Evolutionary conservation across 129 eudicot genomes (phyloP).

Genomic region (Tagetes patula): DNA sequence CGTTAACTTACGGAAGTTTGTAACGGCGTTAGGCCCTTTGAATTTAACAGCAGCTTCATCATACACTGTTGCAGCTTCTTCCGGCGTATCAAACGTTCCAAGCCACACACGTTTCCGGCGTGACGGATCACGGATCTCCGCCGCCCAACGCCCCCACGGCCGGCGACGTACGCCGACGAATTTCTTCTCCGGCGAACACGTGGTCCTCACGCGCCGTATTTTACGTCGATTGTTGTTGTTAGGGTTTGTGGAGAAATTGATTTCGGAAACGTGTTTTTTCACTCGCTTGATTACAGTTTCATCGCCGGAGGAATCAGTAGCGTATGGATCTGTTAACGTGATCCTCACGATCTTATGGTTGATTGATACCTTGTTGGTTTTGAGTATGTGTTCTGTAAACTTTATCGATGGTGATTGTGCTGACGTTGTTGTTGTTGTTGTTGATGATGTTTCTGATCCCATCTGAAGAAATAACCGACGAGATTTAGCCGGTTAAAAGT

Average conservation of each 20-base stretch:
- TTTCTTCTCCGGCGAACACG: slow-evolving; percentile 30
- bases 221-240: slow-evolving; percentile 5
- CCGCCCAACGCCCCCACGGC: slow-evolving; percentile 78
- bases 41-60: slow-evolving; percentile 58
- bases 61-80: slow-evolving; percentile 66
- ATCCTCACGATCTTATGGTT: slow-evolving; percentile 40
- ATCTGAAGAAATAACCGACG: background rate
- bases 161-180: slow-evolving; percentile 52
- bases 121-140: slow-evolving; percentile 66
- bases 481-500: background rate
- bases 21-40: slow-evolving; percentile 59
- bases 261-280: slow-evolving; percentile 44
- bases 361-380: slow-evolving; percentile 34
- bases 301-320: slow-evolving; percentile 65
- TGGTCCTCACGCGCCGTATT: slow-evolving; percentile 1
- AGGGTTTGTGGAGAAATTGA: slow-evolving; percentile 10
- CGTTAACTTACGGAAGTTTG: slow-evolving; percentile 41
- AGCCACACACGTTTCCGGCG: slow-evolving; percentile 59
- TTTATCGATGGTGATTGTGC: slow-evolving; percentile 26
- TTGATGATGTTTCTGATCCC: background rate
- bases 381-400: slow-evolving; percentile 42
- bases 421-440: background rate
- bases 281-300: slow-evolving; percentile 38
- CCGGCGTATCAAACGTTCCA: slow-evolving; percentile 65
- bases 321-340: slow-evolving; percentile 52